Evolutionary conservation across 2,329 filamentous ascomycete species (phyloP).

Genomic region (Phialophora macrospora): DNA sequence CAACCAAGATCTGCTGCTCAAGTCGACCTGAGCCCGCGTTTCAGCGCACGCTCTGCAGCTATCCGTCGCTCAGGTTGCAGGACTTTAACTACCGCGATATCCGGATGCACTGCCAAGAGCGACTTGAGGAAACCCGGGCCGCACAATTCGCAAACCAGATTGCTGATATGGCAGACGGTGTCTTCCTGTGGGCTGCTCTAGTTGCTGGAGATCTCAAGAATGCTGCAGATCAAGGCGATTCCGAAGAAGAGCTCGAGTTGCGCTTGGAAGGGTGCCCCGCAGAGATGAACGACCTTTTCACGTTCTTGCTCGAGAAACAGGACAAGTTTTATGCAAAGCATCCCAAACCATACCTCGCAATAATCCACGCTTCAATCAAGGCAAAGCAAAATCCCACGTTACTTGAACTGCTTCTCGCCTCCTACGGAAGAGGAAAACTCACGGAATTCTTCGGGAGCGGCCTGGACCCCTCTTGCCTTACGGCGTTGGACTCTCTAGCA

Average conservation of each 20-base stretch:
- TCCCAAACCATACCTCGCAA: conserved; percentile 20
- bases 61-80: conserved; percentile 14
- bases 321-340: conserved; percentile 26
- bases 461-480: background rate
- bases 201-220: conserved; percentile 12
- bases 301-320: conserved; percentile 16
- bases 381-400: background rate
- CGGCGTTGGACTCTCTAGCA: background rate
- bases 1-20: conserved; percentile 25
- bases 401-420: conserved; percentile 19
- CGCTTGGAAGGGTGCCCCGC: conserved; percentile 13
- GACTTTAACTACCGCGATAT: conserved; percentile 24
- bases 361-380: background rate
- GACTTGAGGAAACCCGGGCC: conserved; percentile 11
- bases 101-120: background rate
- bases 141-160: background rate
- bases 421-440: background rate
- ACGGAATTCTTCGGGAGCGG: background rate
- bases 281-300: conserved; percentile 23
- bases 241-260: conserved; percentile 11
- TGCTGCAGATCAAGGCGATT: conserved; percentile 15
- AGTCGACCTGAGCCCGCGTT: conserved; percentile 22
- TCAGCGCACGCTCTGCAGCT: background rate
- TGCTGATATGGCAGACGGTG: conserved; percentile 10
- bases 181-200: conserved; percentile 24